Conservation (phyloP, 495 filamentous ascomycete genomes). For the Trichocladium uniseriatum region DNA sequence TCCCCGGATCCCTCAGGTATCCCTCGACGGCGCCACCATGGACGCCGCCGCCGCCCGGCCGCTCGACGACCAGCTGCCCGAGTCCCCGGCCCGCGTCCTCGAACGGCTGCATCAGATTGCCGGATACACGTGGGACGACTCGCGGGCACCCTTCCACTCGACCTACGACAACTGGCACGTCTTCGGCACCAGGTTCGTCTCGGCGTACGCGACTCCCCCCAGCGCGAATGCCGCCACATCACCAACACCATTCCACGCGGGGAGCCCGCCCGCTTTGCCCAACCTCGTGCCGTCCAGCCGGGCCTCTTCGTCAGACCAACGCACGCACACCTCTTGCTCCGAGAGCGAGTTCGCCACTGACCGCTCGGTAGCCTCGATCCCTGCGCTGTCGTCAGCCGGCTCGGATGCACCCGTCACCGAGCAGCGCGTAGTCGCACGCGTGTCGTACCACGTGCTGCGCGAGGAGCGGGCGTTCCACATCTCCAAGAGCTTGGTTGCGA, state of each 20-base stretch:
- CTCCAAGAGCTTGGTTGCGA: conserved; percentile 56
- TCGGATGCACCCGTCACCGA: conserved; percentile 32
- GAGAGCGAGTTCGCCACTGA: conserved; percentile 34
- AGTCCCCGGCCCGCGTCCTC: conserved; percentile 60
- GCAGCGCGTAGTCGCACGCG: conserved; percentile 57
- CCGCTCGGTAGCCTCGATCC: conserved; percentile 27
- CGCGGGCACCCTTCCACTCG: conserved; percentile 62
- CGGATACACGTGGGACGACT: conserved; percentile 69
- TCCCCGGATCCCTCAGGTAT: conserved; percentile 1
- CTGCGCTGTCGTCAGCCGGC: conserved; percentile 13
- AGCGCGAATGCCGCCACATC: conserved; percentile 20
- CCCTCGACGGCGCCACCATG: conserved; percentile 31
- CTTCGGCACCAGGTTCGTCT: conserved; percentile 39
- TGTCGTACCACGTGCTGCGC: conserved; percentile 69
- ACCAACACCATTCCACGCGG: conserved; percentile 11
- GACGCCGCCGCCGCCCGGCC: conserved; percentile 37
- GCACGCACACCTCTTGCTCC: conserved; percentile 17
- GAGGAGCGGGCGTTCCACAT: conserved; percentile 81
- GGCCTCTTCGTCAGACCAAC: conserved; percentile 30
- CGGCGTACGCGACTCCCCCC: conserved; percentile 29
- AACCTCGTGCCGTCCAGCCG: conserved; percentile 23
- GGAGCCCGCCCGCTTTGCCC: conserved; percentile 24
- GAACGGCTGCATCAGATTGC: conserved; percentile 63
- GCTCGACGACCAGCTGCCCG: conserved; percentile 54
- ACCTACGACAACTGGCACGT: conserved; percentile 68